These are phyloP conservation scores for Jatropha podagrica DNA, from an alignment of 441 rosid species.

Conservation along the genomic window DNA sequence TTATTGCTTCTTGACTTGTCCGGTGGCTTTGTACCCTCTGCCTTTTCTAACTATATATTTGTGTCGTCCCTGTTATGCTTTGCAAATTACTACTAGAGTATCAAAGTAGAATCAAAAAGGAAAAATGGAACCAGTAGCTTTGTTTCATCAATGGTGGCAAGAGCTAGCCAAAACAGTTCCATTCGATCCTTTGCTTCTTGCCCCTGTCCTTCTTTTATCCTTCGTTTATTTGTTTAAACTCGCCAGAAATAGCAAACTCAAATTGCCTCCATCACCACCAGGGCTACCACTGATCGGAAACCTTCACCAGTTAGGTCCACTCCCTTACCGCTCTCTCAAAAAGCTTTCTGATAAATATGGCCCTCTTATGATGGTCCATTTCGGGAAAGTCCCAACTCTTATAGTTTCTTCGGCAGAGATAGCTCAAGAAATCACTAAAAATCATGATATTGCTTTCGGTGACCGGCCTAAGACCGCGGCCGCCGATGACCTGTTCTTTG, in stretches of 20 bases:
- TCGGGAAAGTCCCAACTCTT: slow-evolving; percentile 1
- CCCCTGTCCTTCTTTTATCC: neutral
- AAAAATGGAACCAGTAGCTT: neutral
- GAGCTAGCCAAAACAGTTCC: neutral
- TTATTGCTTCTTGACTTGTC: too few species aligned
- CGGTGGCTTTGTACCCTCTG: too few species aligned
- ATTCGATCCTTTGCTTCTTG: neutral
- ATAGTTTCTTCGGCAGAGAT: neutral
- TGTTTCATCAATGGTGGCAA: neutral
- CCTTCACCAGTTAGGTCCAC: slow-evolving; percentile 5
- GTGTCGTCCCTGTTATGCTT: neutral
- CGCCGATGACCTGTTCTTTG: neutral
- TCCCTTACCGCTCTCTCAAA: neutral
- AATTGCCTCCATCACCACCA: slow-evolving; percentile 9
- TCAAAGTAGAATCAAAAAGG: too few species aligned
- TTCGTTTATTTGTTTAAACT: neutral
- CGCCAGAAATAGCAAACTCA: neutral
- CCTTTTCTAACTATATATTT: too few species aligned
- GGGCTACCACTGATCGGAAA: slow-evolving; percentile 4
- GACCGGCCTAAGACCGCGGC: neutral
- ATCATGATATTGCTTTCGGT: neutral
- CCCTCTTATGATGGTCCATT: slow-evolving; percentile 6
- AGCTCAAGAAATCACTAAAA: slow-evolving; percentile 7
- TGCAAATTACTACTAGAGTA: too few species aligned
- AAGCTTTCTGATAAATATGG: neutral